These are phyloP conservation scores for Pilasporangium apinafurcum DNA, from an alignment of 352 stramenopile genomes.

Conservation along the genomic window DNA sequence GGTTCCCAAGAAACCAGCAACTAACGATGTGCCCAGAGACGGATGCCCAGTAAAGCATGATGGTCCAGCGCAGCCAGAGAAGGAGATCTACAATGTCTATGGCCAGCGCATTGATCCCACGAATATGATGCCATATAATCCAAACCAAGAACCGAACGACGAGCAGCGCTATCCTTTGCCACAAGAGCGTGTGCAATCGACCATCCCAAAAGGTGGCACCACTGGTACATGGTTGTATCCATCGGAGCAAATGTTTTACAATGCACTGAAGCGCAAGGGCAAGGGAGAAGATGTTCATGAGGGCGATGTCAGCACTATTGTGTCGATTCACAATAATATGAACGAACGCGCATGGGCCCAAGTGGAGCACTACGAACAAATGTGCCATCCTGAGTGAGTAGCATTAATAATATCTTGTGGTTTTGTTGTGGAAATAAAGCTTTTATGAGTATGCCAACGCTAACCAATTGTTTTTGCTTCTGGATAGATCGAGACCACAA, in stretches of 20 bases:
- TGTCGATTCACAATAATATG: conserved; percentile 99
- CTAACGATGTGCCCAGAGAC: conserved; percentile 16
- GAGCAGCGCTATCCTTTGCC: conserved; percentile 88
- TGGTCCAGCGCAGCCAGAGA: conserved; percentile 9
- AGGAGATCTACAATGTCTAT: conserved; percentile 97
- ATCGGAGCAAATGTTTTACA: conserved; percentile 99
- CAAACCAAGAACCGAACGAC: conserved; percentile 91
- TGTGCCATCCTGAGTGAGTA: conserved; percentile 72
- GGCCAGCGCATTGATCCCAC: conserved; percentile 94
- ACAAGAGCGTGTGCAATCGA: conserved; percentile 92
- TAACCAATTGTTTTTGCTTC: too few relatives aligned
- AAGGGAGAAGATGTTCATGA: conserved; percentile 97
- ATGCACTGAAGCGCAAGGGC: conserved; percentile 95
- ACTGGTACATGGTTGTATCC: conserved; percentile 97
- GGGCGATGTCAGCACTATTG: conserved; percentile 91
- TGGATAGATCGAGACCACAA: conserved; percentile 80
- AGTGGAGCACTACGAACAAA: conserved; percentile 97
- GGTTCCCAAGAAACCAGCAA: conserved; percentile 9
- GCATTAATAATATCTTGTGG: too few relatives aligned
- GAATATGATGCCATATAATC: conserved; percentile 98
- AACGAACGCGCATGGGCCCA: conserved; percentile 98
- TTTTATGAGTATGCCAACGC: conserved; percentile 2
- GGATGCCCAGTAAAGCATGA: conserved; percentile 56
- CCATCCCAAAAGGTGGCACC: conserved; percentile 94
- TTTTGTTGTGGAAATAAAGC: neutral